Evolutionary conservation across 768 basidiomycete genomes (phyloP), one percentile per base, ranked within the genome.

Genomic region (Nevesoporus exiguus): DNA sequence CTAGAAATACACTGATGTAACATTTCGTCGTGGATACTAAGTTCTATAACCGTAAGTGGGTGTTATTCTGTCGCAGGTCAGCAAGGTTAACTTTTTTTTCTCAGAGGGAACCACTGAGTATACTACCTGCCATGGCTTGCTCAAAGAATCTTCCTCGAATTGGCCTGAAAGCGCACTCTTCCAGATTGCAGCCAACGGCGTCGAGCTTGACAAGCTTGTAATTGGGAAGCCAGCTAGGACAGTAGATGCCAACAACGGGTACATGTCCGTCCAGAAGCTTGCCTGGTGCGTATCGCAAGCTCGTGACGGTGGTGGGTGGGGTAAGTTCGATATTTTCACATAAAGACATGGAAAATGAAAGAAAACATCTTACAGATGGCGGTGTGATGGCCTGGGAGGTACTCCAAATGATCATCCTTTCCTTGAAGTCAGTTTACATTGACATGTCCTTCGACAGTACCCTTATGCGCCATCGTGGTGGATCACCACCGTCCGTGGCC

Each of bases 61-160:
- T 29, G 37, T 36, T 17, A 15, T 41, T 1, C 37, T 59, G 19
- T 55, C 2, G n/a, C n/a, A n/a, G n/a, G n/a, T n/a, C n/a, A n/a
- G n/a, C n/a, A n/a, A n/a, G n/a, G n/a, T n/a, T n/a, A n/a, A n/a
- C 21, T 4, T 29, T 14, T 17, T 31, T 14, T 4, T 24, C 39
- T 31, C 65, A 86, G 85, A 86, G 76, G 85, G 84, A 39, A 60
- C 72, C 19, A 70, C 69, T 14, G 86, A 86, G 61, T 88, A 87
- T 64, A 83, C 82, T 7, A 84, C 82, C 27, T 88, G 86, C 64
- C 47, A 65, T 21, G 77, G 76, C 36, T 78, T 92, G 27, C 70
- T 90, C 44, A 81, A 73, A 4, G 66, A 76, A 1, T 88, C 85
- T 7, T 83, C 84, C 5, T 74, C 68, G 51, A 66, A 72, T 37